phyloP scores from a whole-genome alignment of 371 early-diverging fungal genomes.

The Mortierella sp. region DNA sequence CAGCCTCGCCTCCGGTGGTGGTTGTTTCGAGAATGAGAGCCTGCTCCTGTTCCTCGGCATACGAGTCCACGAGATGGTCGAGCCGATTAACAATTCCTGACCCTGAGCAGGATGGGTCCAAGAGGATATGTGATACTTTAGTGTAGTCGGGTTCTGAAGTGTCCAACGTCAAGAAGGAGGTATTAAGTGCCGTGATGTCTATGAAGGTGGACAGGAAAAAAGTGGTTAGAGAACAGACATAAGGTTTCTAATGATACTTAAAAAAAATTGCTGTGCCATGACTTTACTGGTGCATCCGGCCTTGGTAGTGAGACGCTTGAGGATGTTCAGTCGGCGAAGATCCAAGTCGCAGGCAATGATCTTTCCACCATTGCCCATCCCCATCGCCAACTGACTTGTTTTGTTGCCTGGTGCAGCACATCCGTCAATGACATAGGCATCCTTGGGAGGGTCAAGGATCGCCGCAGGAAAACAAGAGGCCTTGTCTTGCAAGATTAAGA shows the following conservation, averaged over 20 bases:
- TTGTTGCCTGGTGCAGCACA: conserved; percentile 99
- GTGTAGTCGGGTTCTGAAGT: conserved; percentile 30
- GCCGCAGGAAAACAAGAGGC: conserved; percentile 97
- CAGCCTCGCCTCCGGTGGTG: conserved; percentile 41
- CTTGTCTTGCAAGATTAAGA: conserved; percentile 94
- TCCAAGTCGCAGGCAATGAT: conserved; percentile 96
- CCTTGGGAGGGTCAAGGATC: conserved; percentile 79
- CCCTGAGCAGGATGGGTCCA: conserved; percentile 99
- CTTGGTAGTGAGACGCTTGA: conserved; percentile 76
- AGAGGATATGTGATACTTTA: conserved; percentile 88
- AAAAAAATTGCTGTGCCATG: conserved; percentile 8
- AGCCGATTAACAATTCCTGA: conserved; percentile 93
- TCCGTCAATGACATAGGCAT: conserved; percentile 89
- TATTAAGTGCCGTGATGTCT: conserved; percentile 54
- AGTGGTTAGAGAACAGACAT: not conserved
- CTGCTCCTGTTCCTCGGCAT: conserved; percentile 55
- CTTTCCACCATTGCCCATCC: conserved; percentile 88
- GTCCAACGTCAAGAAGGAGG: conserved; percentile 50
- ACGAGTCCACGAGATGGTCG: conserved; percentile 79
- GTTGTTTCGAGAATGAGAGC: conserved; percentile 47
- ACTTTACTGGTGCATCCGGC: conserved; percentile 88
- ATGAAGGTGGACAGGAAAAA: not conserved
- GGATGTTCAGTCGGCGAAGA: conserved; percentile 76
- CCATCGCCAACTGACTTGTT: conserved; percentile 89
- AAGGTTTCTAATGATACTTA: not conserved